Evolutionary conservation across 345 rosid species (phyloP).

Genomic region (Euphorbia peplus): DNA sequence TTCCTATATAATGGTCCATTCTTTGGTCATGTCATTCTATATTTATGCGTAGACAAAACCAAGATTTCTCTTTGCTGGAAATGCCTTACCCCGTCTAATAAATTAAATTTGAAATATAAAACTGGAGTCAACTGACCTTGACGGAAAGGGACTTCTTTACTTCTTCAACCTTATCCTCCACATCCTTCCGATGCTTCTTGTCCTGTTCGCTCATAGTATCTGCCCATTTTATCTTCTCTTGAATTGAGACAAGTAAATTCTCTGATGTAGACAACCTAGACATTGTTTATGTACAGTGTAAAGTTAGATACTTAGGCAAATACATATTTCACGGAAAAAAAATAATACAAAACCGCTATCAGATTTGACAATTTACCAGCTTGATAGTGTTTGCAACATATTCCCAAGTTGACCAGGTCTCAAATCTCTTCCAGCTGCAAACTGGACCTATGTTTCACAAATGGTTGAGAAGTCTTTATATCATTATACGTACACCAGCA

Average conservation of each 20-base stretch:
- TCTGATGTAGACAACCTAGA: constrained; percentile 85
- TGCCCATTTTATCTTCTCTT: constrained; percentile 99
- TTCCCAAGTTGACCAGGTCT: constrained; percentile 84
- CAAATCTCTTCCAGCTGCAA: constrained; percentile 95
- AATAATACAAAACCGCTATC: not conserved
- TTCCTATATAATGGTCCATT: not conserved
- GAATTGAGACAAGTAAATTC: constrained; percentile 72
- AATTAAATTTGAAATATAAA: constrained; percentile 11
- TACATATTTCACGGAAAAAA: not conserved
- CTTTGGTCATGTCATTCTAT: not conserved
- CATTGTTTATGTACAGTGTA: not conserved
- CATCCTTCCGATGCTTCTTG: constrained; percentile 77
- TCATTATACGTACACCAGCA: not conserved
- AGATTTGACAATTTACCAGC: constrained; percentile 53
- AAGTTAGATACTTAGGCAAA: not conserved
- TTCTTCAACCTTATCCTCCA: constrained; percentile 76
- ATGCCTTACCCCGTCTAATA: not conserved
- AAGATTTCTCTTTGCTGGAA: not conserved
- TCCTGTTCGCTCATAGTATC: constrained; percentile 88
- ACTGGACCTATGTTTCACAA: constrained; percentile 60
- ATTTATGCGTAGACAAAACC: not conserved
- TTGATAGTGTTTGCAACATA: constrained; percentile 84
- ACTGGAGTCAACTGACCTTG: constrained; percentile 82
- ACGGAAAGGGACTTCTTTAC: constrained; percentile 71
- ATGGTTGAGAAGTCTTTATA: not conserved